Conservation (phyloP, 1,284 basidiomycete genomes). For the Trichosporon asahii region DNA sequence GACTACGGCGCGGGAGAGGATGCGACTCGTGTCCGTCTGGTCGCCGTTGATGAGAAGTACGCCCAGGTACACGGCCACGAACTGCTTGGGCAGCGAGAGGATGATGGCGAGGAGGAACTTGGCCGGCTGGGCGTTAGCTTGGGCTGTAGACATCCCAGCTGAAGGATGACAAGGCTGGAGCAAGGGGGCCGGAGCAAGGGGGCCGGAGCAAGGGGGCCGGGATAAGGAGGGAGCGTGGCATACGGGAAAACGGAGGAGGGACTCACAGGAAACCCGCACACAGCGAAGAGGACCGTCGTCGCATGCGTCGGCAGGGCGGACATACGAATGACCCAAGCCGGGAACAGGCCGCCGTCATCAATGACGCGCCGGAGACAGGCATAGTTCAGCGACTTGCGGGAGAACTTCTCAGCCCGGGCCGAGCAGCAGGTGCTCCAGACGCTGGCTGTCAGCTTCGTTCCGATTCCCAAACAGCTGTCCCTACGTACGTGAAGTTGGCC, state of each 20-base stretch:
- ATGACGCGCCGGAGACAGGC: conserved; percentile 46
- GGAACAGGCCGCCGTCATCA: conserved; percentile 46
- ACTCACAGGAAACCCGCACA: conserved; percentile 35
- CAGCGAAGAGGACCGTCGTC: conserved; percentile 49
- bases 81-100: conserved; percentile 49
- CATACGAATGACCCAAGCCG: conserved; percentile 41
- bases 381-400: conserved; percentile 47
- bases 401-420: conserved; percentile 39
- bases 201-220: no score
- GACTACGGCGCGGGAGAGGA: conserved; percentile 33
- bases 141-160: background rate
- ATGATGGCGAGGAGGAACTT: conserved; percentile 45
- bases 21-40: conserved; percentile 14
- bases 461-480: background rate
- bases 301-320: conserved; percentile 45
- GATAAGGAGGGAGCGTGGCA: no score
- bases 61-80: conserved; percentile 35
- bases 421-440: conserved; percentile 48
- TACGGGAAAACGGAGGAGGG: background rate
- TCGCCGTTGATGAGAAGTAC: conserved; percentile 10
- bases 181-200: no score
- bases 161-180: no score
- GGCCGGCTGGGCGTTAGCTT: conserved; percentile 24
- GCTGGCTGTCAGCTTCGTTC: conserved; percentile 17
- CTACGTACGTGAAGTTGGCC: conserved; percentile 36